Evolutionary conservation across 164 flowering plant genomes (phyloP).

Genomic region (Saururus chinensis): DNA sequence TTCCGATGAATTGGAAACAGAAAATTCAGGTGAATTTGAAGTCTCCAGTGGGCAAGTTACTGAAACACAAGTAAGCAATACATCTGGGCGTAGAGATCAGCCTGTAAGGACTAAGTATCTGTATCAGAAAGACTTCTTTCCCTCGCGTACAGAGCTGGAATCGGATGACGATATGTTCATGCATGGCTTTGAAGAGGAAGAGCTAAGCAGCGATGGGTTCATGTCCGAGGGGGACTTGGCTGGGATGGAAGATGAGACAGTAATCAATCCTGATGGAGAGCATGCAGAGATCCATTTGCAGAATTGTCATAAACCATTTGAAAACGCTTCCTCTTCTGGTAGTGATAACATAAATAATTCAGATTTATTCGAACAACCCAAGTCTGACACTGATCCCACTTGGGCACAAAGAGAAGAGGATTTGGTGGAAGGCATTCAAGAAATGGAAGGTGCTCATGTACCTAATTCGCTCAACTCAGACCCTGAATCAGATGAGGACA

Average conservation of each 20-base stretch:
- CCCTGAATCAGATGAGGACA: neutral
- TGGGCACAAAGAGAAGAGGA: neutral
- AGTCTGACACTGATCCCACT: neutral
- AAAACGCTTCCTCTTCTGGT: no score
- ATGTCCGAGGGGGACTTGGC: conserved; percentile 47
- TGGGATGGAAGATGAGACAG: conserved; percentile 7
- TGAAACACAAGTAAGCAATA: neutral
- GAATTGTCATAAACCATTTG: neutral
- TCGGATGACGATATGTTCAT: conserved; percentile 21
- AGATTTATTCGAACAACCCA: conserved; percentile 7
- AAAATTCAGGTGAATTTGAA: neutral
- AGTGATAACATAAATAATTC: neutral
- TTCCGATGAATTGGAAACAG: neutral
- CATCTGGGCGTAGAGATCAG: neutral
- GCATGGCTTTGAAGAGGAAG: conserved; percentile 13
- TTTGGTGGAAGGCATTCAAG: neutral
- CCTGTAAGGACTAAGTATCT: neutral
- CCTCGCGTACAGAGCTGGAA: conserved; percentile 30
- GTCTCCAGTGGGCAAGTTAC: neutral
- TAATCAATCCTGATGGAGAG: conserved; percentile 11
- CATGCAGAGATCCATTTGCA: conserved; percentile 6
- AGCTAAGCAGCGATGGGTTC: conserved; percentile 30
- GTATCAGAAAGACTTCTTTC: conserved; percentile 21
- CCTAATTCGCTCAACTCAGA: neutral
- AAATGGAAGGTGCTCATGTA: neutral